Evolutionary conservation across 78 protist species (phyloP), one percentile per base, ranked within the genome.

Genomic region (Ministeria vibrans): DNA sequence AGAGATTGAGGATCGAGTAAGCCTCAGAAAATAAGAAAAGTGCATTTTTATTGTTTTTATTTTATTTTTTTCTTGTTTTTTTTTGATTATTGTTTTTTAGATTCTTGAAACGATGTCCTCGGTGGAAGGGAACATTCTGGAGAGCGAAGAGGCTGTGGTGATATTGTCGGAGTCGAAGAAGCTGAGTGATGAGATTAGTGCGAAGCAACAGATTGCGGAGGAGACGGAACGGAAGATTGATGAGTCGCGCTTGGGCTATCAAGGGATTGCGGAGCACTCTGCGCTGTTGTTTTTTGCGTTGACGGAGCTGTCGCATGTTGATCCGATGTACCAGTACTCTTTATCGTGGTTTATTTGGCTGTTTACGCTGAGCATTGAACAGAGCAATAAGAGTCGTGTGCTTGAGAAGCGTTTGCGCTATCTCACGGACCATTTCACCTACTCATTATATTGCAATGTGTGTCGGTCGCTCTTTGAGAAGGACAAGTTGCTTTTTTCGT

Each of bases 251-350:
- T 32, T 43, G 42, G 62, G 70, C 63, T 92, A 83, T 83, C 1
- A 27, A n/a, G 86, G 92, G 0, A 75, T 85, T 9, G 94, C 97
- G 20, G 1, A 0, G 45, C 88, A 82, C n/a, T 77, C 84, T 15
- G 61, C 95, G 2, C 2, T 34, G 53, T 81, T 91, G 27, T 94
- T 87, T 88, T 94, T 94, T 84, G 75, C 81, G 79, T 69, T 90
- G 41, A 46, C 91, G 23, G 62, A 55, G 18, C 63, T 72, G 49
- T 22, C 70, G 38, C 44, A 36, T 62, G 42, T 82, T 30, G 83
- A 81, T 28, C 88, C 89, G 36, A 85, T 89, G 93, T 89, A 89
- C 75, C 90, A 89, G 74, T 83, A 71, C 85, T 77, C 82, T 27
- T 85, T 89, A 66, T 78, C 18, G 36, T 73, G 87, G 81, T 84